phyloP scores from a whole-genome alignment of 2,329 filamentous ascomycete genomes.

The Huntiella moniliformis region DNA sequence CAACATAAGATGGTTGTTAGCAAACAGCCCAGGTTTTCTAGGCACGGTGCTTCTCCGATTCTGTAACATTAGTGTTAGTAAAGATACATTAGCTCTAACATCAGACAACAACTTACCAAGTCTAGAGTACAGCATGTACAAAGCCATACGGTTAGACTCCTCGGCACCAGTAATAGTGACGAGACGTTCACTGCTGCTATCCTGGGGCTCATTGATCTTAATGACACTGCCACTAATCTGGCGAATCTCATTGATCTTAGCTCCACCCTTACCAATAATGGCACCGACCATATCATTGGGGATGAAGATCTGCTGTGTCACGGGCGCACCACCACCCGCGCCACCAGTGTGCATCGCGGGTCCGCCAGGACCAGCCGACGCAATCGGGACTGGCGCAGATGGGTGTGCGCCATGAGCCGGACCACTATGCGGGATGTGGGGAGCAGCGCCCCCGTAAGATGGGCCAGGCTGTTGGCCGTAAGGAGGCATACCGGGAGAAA shows the following conservation, averaged over 20 bases:
- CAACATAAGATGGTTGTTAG: neutral
- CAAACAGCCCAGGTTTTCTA: conserved; percentile 14
- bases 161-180: conserved; percentile 96
- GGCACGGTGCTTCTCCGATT: conserved; percentile 28
- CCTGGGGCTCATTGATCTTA: conserved; percentile 98
- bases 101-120: conserved; percentile 44
- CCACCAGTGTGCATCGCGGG: conserved; percentile 32
- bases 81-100: neutral
- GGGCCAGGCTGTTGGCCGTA: conserved; percentile 57
- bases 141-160: conserved; percentile 98
- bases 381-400: conserved; percentile 27
- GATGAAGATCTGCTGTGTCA: conserved; percentile 98
- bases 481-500: conserved; percentile 45
- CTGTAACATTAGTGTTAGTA: conserved; percentile 16
- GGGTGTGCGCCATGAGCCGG: conserved; percentile 38
- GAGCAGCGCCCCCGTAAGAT: conserved; percentile 57
- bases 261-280: conserved; percentile 95
- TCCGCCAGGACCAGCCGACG: conserved; percentile 50
- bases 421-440: conserved; percentile 54
- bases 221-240: conserved; percentile 95
- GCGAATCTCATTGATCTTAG: conserved; percentile 98
- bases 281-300: conserved; percentile 99
- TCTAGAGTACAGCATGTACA: conserved; percentile 97
- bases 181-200: conserved; percentile 94
- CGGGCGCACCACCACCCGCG: conserved; percentile 39